Conservation (phyloP, 1,139 yeast species). For the Pichiaceae sp. region DNA sequence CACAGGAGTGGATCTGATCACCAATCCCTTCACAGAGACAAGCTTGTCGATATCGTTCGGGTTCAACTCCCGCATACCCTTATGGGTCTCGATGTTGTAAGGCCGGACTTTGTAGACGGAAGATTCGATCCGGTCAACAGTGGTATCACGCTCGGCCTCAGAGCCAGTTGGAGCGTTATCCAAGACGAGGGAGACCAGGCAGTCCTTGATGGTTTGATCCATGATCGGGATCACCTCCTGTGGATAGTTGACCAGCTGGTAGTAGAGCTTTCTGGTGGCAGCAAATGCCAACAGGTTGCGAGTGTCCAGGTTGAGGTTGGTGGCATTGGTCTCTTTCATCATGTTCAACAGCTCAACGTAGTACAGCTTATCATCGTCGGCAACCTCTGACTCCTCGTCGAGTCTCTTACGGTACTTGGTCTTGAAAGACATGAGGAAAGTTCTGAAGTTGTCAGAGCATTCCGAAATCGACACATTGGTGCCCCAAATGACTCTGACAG, state of each 20-base stretch:
- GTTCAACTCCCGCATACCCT: slow-evolving; percentile 90
- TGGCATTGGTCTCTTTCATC: slow-evolving; percentile 71
- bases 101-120: slow-evolving; percentile 85
- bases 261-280: slow-evolving; percentile 68
- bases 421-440: slow-evolving; percentile 78
- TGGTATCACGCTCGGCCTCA: slow-evolving; percentile 28
- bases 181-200: slow-evolving; percentile 70
- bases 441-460: slow-evolving; percentile 69
- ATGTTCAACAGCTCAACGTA: slow-evolving; percentile 67
- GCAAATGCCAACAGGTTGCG: slow-evolving; percentile 70
- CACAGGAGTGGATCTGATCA: slow-evolving; percentile 79
- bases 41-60: slow-evolving; percentile 94
- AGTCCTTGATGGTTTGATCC: slow-evolving; percentile 93
- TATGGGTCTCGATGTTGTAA: slow-evolving; percentile 57
- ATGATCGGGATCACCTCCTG: slow-evolving; percentile 95
- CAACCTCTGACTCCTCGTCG: slow-evolving; percentile 38
- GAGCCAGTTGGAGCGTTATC: slow-evolving; percentile 33
- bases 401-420: slow-evolving; percentile 59
- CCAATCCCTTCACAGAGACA: slow-evolving; percentile 86
- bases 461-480: slow-evolving; percentile 92
- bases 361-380: slow-evolving; percentile 54
- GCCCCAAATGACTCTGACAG: slow-evolving; percentile 95
- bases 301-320: slow-evolving; percentile 81
- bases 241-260: slow-evolving; percentile 85
- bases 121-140: slow-evolving; percentile 67